A percentile compares a stretch with the other conserved stretches of the same genome.
These are phyloP conservation scores for Elsinoe ampelina DNA, from an alignment of 2,329 filamentous ascomycete genomes.

Conservation along the genomic window DNA sequence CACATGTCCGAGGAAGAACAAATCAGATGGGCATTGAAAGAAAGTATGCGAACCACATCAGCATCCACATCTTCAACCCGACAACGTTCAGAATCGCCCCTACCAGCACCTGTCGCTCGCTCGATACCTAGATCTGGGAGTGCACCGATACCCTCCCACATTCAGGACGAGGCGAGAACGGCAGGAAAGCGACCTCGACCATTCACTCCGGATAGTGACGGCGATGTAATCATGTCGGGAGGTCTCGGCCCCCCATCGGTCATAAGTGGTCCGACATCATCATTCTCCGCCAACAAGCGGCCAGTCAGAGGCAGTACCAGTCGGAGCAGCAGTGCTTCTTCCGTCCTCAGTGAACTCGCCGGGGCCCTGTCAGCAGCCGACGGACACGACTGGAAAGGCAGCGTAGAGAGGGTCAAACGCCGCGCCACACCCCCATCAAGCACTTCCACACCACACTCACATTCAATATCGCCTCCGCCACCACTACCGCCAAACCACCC, in stretches of 20 bases:
- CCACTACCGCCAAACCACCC: neutral
- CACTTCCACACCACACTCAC: neutral
- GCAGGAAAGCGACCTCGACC: neutral
- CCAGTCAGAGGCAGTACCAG: neutral
- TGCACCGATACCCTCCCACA: conserved; percentile 8
- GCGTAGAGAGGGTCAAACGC: conserved; percentile 1
- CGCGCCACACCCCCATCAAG: neutral
- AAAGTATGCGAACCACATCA: conserved; percentile 20
- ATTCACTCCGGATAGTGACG: neutral
- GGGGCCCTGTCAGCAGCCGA: neutral
- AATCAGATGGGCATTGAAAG: conserved; percentile 29
- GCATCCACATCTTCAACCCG: neutral
- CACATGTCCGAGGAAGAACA: conserved; percentile 28
- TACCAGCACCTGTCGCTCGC: neutral
- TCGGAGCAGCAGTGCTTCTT: neutral
- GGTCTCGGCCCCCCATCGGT: neutral
- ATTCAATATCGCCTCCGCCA: neutral
- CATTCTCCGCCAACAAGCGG: neutral
- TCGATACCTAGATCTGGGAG: conserved; percentile 3
- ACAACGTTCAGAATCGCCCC: neutral
- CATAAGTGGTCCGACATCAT: neutral
- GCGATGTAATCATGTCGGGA: neutral
- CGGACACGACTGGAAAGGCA: neutral
- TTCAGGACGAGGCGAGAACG: neutral
- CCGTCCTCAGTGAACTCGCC: conserved; percentile 5